A percentile compares a stretch with the other conserved stretches of the same genome.
These are phyloP conservation scores for Apodospora peruviana DNA, from an alignment of 495 filamentous ascomycete genomes.

Conservation along the genomic window DNA sequence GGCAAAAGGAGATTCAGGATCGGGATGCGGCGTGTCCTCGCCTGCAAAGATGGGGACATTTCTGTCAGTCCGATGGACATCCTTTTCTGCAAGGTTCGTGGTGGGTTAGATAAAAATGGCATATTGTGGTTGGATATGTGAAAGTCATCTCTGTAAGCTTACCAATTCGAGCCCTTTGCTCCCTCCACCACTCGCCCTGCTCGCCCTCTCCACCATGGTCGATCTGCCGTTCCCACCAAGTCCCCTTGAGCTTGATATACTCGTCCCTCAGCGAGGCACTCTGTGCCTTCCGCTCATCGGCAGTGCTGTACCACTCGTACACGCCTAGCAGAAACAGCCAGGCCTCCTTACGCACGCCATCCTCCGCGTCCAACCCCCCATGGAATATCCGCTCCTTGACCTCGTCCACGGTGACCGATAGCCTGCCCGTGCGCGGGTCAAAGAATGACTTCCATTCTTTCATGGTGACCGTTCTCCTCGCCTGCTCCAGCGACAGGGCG, in stretches of 20 bases:
- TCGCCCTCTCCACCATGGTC: constrained; percentile 70
- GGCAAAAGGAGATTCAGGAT: constrained; percentile 92
- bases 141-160: constrained; percentile 28
- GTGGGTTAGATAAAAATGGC: constrained; percentile 14
- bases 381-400: constrained; percentile 96
- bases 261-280: constrained; percentile 85
- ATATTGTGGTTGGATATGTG: background rate
- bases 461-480: constrained; percentile 68
- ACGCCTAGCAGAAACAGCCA: constrained; percentile 94
- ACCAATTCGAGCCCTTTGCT: constrained; percentile 92
- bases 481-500: constrained; percentile 63
- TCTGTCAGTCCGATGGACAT: constrained; percentile 94
- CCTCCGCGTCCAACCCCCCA: constrained; percentile 81
- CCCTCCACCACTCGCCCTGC: constrained; percentile 88
- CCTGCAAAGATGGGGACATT: constrained; percentile 89
- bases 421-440: constrained; percentile 61
- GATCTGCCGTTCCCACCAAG: constrained; percentile 93
- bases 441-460: constrained; percentile 89
- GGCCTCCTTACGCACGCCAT: constrained; percentile 89
- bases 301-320: constrained; percentile 81
- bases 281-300: constrained; percentile 71
- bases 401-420: constrained; percentile 78
- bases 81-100: constrained; percentile 68
- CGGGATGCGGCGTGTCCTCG: constrained; percentile 96
- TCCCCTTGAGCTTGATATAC: constrained; percentile 87